Evolutionary conservation across 371 early-diverging fungal genomes (phyloP), one percentile per base, ranked within the genome.

Genomic region (Mortierella sp.): DNA sequence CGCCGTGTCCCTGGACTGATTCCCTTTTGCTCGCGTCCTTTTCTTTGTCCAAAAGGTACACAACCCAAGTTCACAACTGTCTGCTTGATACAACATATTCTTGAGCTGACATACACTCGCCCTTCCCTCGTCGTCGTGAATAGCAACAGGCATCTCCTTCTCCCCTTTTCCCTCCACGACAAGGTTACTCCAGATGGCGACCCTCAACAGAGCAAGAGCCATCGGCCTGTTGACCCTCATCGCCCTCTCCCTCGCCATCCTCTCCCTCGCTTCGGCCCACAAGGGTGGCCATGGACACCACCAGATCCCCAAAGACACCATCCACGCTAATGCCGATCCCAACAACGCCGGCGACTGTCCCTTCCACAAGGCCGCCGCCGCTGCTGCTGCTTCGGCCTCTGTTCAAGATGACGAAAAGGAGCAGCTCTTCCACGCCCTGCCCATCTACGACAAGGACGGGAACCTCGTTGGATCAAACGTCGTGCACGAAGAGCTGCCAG

Each of bases 291-390:
- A 74, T 40, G 24, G 52, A 26, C 16, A 34, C 31, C 52, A 45
- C 34, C 70, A 68, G 29, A 67, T 81, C 6, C 82, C 82, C 53
- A 74, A 81, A 41, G 78, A 81, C 53, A 61, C 53, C 47, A 48
- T 70, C 41, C 83, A 82, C 40, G 79, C 78, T 53, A 74, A 82
- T 40, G 79, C 63, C 43, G 76, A 82, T 39, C 76, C 76, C 24
- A 74, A 26, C 50, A 66, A 74, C 11, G 73, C 73, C 14, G 75
- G 39, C 11, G 83, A 69, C 7, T 82, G 83, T 69, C 83, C 83
- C 34, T 78, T 78, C 79, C 77, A 77, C 29, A 61, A 41, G 14
- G 74, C 68, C 6, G 47, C 45, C 31, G 71, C 45, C 34, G 48
- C 45, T 34, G 63, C 58, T 7, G 69, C 69, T 4, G 39, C 41